A percentile compares a stretch with the other conserved stretches of the same genome.
Evolutionary conservation across 1,284 basidiomycete genomes (phyloP).

Genomic region (Schizopora paradoxa): DNA sequence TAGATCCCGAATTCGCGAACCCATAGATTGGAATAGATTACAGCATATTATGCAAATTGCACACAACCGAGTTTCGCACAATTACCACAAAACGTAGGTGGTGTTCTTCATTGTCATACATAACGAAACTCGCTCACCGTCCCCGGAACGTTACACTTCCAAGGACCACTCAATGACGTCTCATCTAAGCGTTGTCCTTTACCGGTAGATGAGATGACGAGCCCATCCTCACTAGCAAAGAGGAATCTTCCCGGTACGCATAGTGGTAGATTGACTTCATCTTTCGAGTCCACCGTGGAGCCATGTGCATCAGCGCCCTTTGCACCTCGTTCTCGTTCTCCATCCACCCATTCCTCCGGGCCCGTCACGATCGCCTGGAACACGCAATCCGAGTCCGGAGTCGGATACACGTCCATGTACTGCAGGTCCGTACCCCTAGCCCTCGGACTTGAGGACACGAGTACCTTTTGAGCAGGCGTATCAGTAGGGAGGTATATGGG

Average conservation of each 20-base stretch:
- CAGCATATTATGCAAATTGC: too few species aligned
- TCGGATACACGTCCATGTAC: not conserved
- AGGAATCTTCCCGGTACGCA: too few species aligned
- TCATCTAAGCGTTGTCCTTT: not conserved
- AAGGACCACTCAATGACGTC: slow-evolving; percentile 3
- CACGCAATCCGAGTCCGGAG: not conserved
- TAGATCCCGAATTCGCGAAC: too few species aligned
- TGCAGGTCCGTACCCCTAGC: not conserved
- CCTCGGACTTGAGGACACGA: slow-evolving; percentile 4
- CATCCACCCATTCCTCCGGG: not conserved
- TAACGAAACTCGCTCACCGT: slow-evolving; percentile 9
- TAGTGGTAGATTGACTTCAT: too few species aligned
- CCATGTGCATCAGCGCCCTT: not conserved
- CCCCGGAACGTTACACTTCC: slow-evolving; percentile 16
- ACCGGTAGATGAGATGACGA: not conserved
- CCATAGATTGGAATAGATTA: too few species aligned
- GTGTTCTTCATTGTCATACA: too few species aligned
- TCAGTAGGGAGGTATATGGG: not conserved
- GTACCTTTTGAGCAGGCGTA: not conserved
- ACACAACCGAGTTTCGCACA: too few species aligned
- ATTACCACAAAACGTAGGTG: too few species aligned
- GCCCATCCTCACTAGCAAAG: slow-evolving; percentile 11
- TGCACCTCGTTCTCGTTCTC: not conserved
- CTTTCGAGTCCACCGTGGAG: too few species aligned
- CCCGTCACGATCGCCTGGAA: not conserved